Evolutionary conservation across 2,329 filamentous ascomycete genomes (phyloP), one percentile per base, ranked within the genome.

Genomic region (Ilyonectria sp.): DNA sequence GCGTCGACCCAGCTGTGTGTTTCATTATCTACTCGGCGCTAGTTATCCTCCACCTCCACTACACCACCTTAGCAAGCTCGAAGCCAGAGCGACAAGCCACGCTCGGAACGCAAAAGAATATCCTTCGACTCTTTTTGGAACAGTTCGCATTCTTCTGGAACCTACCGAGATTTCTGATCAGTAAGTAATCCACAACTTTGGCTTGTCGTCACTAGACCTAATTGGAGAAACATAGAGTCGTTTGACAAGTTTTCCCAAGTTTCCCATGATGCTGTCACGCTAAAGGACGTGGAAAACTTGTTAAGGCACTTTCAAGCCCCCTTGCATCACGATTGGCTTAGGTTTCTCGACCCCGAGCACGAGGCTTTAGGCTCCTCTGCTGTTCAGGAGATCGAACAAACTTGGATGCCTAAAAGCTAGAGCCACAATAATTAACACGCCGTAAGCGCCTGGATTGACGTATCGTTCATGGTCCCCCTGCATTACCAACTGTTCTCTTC

Each of bases 61-160:
- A 44, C 43, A 44, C 43, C 43, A 44, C 43, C 43, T 44, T 44
- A 44, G 43, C 43, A 44, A 44, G 43, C 43, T 44, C 43, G 43
- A 44, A 21, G 43, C 43, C 43, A 19, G 43, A 44, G 43, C 43
- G 43, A 44, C 43, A 44, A 44, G 43, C 43, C 43, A 44, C 43
- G 43, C 43, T 44, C n/a, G 43, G 43, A 44, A 44, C 43, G 43
- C 43, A 44, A 44, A 44, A 44, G 43, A 19, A 44, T 44, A 44
- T 44, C 43, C 43, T 44, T 44, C 43, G 43, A 44, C 43, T 44
- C 43, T 44, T 44, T 44, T 44, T 44, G n/a, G 43, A 44, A 44
- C 43, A 44, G 43, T 44, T 44, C 43, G n/a, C 43, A 44, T 44
- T 44, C 43, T 44, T 19, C 43, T 44, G 43, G 43, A 44, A 44